Conservation (phyloP, 345 rosid genomes). For the Pugionium cornutum region DNA sequence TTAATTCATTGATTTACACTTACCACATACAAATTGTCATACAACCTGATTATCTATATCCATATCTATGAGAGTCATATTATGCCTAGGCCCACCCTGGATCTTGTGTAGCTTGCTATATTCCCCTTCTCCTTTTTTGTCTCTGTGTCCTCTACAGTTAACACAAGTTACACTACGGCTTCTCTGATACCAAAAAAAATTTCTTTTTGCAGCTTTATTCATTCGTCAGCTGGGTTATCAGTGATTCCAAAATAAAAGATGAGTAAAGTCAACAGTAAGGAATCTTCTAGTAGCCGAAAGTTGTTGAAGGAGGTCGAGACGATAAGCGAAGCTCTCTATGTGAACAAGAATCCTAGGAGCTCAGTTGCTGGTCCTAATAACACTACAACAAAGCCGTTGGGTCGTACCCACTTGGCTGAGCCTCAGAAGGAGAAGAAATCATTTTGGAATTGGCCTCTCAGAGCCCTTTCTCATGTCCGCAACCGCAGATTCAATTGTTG, state of each 20-base stretch:
- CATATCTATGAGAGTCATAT: conserved; percentile 9
- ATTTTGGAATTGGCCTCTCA: conserved; percentile 88
- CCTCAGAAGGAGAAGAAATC: conserved; percentile 77
- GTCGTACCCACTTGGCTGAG: conserved; percentile 49
- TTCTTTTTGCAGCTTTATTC: too few relatives aligned
- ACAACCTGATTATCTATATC: too few relatives aligned
- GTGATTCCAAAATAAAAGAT: conserved; percentile 40
- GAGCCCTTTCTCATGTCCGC: conserved; percentile 65
- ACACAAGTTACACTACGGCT: conserved; percentile 1
- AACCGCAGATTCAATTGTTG: conserved; percentile 73
- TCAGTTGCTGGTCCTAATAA: conserved; percentile 39
- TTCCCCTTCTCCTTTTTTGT: conserved; percentile 13
- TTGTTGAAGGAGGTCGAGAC: conserved; percentile 73
- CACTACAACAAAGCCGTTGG: conserved; percentile 47
- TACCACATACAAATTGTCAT: too few relatives aligned
- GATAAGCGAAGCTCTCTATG: conserved; percentile 71
- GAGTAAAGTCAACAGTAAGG: conserved; percentile 54
- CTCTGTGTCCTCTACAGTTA: conserved; percentile 2
- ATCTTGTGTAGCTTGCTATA: conserved; percentile 16
- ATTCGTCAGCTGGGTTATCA: too few relatives aligned
- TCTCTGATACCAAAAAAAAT: conserved; percentile 6
- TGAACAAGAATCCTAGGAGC: conserved; percentile 49
- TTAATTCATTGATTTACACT: conserved; percentile 1
- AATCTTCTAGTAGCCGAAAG: conserved; percentile 54
- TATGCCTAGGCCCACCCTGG: not conserved